Evolutionary conservation across 306 rosid genomes (phyloP).

Genomic region (Dryas octopetala): DNA sequence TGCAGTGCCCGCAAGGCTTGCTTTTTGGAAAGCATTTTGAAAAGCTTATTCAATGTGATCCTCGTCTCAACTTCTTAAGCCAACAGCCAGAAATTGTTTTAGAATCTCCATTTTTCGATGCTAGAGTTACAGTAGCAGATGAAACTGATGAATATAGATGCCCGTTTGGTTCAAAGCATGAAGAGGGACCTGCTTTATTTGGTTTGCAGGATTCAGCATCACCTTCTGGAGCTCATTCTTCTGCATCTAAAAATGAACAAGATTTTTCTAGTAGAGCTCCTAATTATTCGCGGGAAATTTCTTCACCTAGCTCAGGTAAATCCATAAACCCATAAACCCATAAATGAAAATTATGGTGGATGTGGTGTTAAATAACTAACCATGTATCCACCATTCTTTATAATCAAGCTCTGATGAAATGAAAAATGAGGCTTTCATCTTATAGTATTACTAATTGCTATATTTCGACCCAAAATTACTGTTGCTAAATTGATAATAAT

Average conservation of each 20-base stretch:
- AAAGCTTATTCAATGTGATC: slow-evolving; percentile 83
- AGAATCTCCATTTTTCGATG: slow-evolving; percentile 69
- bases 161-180: slow-evolving; percentile 37
- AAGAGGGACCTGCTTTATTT: slow-evolving; percentile 38
- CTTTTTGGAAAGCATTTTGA: slow-evolving; percentile 73
- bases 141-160: slow-evolving; percentile 44
- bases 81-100: slow-evolving; percentile 65
- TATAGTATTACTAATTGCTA: background rate
- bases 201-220: slow-evolving; percentile 55
- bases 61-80: slow-evolving; percentile 68
- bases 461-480: too few species aligned
- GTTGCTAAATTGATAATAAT: background rate
- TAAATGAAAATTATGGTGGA: background rate
- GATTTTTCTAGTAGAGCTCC: slow-evolving; percentile 40
- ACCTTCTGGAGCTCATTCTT: slow-evolving; percentile 60
- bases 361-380: background rate
- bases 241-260: slow-evolving; percentile 52
- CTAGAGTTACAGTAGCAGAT: slow-evolving; percentile 29
- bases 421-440: background rate
- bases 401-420: background rate
- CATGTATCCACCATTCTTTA: background rate
- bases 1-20: slow-evolving; percentile 65
- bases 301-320: slow-evolving; percentile 67
- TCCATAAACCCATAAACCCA: background rate
- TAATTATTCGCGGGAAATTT: slow-evolving; percentile 49